Evolutionary conservation across 2,329 filamentous ascomycete genomes (phyloP).

Genomic region (Pseudogymnoascus sp.): DNA sequence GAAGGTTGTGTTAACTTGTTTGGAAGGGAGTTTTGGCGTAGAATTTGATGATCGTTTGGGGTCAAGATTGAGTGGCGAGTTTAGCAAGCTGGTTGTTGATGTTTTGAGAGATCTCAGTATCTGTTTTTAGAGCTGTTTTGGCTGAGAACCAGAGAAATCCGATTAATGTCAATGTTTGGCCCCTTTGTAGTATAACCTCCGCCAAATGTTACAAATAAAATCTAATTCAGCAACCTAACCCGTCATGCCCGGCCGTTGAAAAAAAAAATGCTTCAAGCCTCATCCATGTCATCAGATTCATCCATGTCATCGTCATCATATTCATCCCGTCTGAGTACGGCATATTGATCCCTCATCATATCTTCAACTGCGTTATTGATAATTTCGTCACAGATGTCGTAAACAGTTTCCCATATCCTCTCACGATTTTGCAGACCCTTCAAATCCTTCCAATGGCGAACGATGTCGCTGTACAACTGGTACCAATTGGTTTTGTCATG

Average conservation of each 20-base stretch:
- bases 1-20: slow-evolving; percentile 27
- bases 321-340: not conserved
- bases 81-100: not conserved
- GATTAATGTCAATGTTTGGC: not conserved
- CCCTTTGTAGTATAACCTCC: not conserved
- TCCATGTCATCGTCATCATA: not conserved
- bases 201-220: not conserved
- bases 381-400: slow-evolving; percentile 14
- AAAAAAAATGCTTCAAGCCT: not conserved
- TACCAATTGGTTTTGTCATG: slow-evolving; percentile 21
- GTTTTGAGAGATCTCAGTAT: not conserved
- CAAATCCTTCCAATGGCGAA: slow-evolving; percentile 17
- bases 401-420: slow-evolving; percentile 23
- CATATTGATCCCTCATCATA: not conserved
- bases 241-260: not conserved
- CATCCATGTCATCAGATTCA: no score
- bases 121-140: not conserved
- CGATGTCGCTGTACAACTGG: slow-evolving; percentile 20
- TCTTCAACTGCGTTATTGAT: no score
- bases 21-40: slow-evolving; percentile 20
- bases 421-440: slow-evolving; percentile 24
- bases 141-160: not conserved
- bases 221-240: not conserved
- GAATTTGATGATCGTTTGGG: slow-evolving; percentile 2
- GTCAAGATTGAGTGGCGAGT: not conserved